Base-by-base conservation (phyloP, 495 filamentous ascomycete genomes). In the Xylaria castorea region DNA sequence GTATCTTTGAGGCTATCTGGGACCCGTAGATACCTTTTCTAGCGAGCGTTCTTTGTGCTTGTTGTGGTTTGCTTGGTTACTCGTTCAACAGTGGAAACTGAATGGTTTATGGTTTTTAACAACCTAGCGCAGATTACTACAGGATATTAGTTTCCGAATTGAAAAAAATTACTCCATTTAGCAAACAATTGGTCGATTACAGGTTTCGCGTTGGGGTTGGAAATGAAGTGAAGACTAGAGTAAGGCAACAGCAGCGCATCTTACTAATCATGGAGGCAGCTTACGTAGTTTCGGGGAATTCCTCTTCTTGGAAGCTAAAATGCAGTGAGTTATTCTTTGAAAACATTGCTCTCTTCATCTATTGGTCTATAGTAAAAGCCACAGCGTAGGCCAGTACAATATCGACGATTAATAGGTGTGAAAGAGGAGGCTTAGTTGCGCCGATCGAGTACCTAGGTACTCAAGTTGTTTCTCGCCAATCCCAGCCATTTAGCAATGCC, bases 1-100 rank as follows among this genome's bases (percentile, higher is more conserved):
- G 46, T 66, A 53, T 66, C 20, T 66, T 53, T 38, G 64, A 66
- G 64, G 64, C 42, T 2, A 22, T 51, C 27, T 66, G 64, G 64
- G 64, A 53, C 0, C 46, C 64, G 18, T 53, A 53, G 30, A 40
- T 40, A 42, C 4, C 60, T 42, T 22, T 5, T 0, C 1, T 42
- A 42, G 38, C 11, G 11, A 42, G 8, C 38, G n/a, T n/a, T n/a
- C n/a, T n/a, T 42, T 36, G 8, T 5, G 0, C 7, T 40, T 11
- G 8, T 40, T 40, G 0, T 0, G 38, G 38, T 42, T 36, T 46
- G 5, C 16, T 46, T 46, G 18, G 14, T 46, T 46, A 18, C 2
- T 12, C 42, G 14, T 46, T 46, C 42, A 46, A 46, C 42, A 46
- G 42, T 12, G 42, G 16, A 46, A 46, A 40, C 60, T 25, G 16